phyloP scores from a whole-genome alignment of 495 filamentous ascomycete genomes.

The Chlorociboria aeruginascens region DNA sequence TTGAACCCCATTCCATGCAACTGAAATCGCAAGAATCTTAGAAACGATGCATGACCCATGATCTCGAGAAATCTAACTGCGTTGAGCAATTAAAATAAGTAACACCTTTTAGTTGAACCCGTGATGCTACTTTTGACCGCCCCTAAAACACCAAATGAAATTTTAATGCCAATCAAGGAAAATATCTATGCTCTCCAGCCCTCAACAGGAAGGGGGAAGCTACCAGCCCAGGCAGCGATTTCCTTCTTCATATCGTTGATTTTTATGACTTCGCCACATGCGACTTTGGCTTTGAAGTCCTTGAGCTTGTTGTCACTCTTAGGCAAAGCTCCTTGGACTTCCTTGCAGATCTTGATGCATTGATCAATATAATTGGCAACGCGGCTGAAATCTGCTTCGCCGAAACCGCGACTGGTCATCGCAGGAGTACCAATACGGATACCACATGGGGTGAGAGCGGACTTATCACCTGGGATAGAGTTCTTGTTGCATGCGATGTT shows the following conservation, averaged over 20 bases:
- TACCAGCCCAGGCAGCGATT: constrained; percentile 75
- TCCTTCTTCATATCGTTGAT: constrained; percentile 79
- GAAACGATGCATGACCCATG: no score
- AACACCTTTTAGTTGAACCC: no score
- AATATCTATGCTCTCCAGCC: constrained; percentile 36
- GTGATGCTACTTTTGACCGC: no score
- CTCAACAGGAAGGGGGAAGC: constrained; percentile 86
- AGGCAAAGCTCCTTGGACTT: constrained; percentile 70
- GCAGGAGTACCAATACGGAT: constrained; percentile 93
- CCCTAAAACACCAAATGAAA: no score
- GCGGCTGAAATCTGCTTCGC: constrained; percentile 83
- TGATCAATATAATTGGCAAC: constrained; percentile 84
- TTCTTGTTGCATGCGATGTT: constrained; percentile 99
- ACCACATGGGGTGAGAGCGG: constrained; percentile 86
- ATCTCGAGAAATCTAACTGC: no score
- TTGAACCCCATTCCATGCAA: no score
- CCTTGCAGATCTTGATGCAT: constrained; percentile 69
- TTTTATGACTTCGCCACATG: constrained; percentile 61
- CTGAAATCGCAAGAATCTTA: no score
- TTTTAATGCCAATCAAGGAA: no score
- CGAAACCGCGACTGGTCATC: constrained; percentile 92
- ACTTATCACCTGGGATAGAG: constrained; percentile 94
- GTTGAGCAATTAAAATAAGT: no score
- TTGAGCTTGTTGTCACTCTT: constrained; percentile 98
- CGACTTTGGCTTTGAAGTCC: constrained; percentile 94